phyloP scores from a whole-genome alignment of 768 basidiomycete species.

The Tricholomella constricta region DNA sequence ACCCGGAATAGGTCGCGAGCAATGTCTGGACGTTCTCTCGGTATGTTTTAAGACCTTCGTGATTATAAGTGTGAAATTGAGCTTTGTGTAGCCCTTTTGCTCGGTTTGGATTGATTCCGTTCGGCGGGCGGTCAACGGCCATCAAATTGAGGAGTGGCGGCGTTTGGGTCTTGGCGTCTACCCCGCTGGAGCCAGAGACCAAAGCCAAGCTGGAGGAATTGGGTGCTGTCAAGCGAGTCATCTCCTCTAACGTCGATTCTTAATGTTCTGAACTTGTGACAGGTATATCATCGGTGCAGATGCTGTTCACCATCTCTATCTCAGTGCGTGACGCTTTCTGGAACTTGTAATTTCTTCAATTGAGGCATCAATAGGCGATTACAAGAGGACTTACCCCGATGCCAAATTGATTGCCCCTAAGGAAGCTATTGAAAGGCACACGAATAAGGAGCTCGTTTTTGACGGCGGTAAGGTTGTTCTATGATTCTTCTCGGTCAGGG shows the following conservation, averaged over 20 bases:
- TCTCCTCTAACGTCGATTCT: background rate
- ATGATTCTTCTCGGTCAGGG: background rate
- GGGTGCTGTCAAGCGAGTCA: slow-evolving; percentile 63
- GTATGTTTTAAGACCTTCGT: slow-evolving; percentile 30
- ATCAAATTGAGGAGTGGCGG: slow-evolving; percentile 62
- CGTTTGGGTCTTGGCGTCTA: slow-evolving; percentile 79
- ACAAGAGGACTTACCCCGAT: slow-evolving; percentile 60
- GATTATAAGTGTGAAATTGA: background rate
- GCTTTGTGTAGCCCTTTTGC: slow-evolving; percentile 51
- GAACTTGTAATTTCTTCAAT: background rate
- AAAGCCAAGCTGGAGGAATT: slow-evolving; percentile 59
- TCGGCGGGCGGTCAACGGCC: slow-evolving; percentile 81
- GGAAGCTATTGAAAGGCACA: slow-evolving; percentile 49
- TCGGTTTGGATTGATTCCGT: slow-evolving; percentile 62
- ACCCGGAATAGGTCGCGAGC: slow-evolving; percentile 36
- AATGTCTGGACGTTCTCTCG: slow-evolving; percentile 64
- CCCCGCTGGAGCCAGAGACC: slow-evolving; percentile 63
- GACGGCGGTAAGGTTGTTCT: slow-evolving; percentile 52
- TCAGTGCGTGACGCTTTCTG: slow-evolving; percentile 37
- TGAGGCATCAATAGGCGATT: slow-evolving; percentile 40
- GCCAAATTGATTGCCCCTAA: slow-evolving; percentile 68
- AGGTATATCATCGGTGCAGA: slow-evolving; percentile 62
- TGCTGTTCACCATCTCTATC: slow-evolving; percentile 54
- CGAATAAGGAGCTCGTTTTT: slow-evolving; percentile 49
- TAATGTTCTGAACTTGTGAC: background rate